Base-by-base conservation (phyloP, 1,284 basidiomycete species). In the Apiotrichum sp. region DNA sequence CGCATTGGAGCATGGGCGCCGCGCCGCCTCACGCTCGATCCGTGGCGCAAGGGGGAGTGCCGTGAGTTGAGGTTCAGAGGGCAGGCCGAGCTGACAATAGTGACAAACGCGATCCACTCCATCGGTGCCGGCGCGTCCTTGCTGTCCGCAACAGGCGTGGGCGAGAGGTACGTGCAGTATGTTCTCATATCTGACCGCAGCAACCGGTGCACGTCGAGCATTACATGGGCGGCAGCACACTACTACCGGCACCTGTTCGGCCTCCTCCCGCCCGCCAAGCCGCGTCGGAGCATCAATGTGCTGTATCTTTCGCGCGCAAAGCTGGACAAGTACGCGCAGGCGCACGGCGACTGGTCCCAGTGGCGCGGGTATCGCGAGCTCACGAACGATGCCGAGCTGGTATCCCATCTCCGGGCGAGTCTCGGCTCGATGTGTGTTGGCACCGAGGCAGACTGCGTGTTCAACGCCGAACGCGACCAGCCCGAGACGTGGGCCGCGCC, bases 231-330 rank as follows among this genome's bases (percentile, higher is more conserved):
- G 0, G 67, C 70, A 13, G 59, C 70, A 0, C 72, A 73, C 48
- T 75, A 71, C 57, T 71, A 70, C 54, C 69, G 73, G 13, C 65
- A 71, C 44, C 59, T 75, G 2, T 72, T 73, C 43, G 72, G 73
- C 40, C 62, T 72, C 10, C 36, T 56, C 1, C 66, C 70, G 4
- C 8, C 7, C 4, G n/a, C 34, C 7, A 22, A 9, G 6, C 46
- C 53, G 34, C 59, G n/a, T 1, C 29, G 29, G 29, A 10, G 65
- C 0, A 65, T 75, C 57, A 71, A 74, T 53, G 63, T 75, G 9
- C 65, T 75, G 2, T 75, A 69, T 66, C 59, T 75, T 4, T 67
- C 67, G 2, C 58, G 73, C 7, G 61, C 61, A 2, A 70, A 71
- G 48, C 62, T 72, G 14, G 69, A 73, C 46, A 46, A 47, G 31